Evolutionary conservation across 768 basidiomycete species (phyloP).

Genomic region (Suillus occidentalis): DNA sequence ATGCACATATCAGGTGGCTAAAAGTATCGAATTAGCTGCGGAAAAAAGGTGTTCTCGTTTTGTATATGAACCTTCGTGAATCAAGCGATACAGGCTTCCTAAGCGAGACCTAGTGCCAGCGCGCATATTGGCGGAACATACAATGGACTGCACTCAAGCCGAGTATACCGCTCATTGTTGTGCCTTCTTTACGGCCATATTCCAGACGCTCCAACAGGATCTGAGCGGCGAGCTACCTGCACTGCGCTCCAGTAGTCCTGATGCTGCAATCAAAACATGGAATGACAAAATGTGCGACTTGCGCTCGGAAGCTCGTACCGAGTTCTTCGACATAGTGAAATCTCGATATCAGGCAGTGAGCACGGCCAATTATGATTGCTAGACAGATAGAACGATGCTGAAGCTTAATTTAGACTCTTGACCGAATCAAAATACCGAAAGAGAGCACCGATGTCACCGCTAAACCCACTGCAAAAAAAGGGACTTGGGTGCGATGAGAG

Average conservation of each 20-base stretch:
- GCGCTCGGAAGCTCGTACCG: background rate
- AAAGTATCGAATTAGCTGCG: slow-evolving; percentile 6
- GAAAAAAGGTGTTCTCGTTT: slow-evolving; percentile 14
- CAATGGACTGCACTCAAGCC: background rate
- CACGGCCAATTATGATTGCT: background rate
- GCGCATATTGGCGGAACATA: slow-evolving; percentile 11
- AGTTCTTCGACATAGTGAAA: slow-evolving; percentile 1
- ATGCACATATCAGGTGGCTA: background rate
- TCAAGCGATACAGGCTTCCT: slow-evolving; percentile 11
- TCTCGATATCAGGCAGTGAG: background rate
- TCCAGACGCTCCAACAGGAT: background rate
- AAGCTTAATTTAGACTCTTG: background rate
- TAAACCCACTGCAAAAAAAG: too few relatives aligned
- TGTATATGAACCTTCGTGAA: slow-evolving; percentile 18
- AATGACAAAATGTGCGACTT: slow-evolving; percentile 3
- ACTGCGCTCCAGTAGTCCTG: too few relatives aligned
- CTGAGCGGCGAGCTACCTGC: too few relatives aligned
- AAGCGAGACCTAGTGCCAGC: slow-evolving; percentile 14
- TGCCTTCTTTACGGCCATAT: slow-evolving; percentile 18
- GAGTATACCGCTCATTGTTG: slow-evolving; percentile 12
- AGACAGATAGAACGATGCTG: background rate
- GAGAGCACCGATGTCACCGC: too few relatives aligned
- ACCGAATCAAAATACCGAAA: background rate
- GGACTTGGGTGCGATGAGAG: too few relatives aligned
- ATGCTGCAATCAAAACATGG: background rate